A percentile compares a stretch with the other conserved stretches of the same genome.
Evolutionary conservation across 805 yeast species (phyloP).

Genomic region (Clavispora asparagi): DNA sequence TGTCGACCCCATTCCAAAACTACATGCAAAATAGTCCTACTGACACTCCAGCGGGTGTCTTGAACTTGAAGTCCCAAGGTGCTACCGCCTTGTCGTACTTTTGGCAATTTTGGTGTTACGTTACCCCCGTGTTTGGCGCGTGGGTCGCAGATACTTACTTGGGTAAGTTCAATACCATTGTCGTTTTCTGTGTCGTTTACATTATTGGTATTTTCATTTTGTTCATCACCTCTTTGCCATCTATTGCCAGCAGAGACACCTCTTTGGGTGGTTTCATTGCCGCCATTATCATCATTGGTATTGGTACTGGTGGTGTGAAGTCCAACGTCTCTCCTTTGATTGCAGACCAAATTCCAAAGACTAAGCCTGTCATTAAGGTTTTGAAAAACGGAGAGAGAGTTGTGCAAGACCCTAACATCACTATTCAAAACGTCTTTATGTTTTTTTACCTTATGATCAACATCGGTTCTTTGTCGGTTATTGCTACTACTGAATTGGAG

Average conservation of each 20-base stretch:
- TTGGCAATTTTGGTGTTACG: constrained; percentile 78
- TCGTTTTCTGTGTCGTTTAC: constrained; percentile 54
- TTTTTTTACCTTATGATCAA: constrained; percentile 73
- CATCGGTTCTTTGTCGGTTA: constrained; percentile 67
- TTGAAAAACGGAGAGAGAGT: constrained; percentile 38
- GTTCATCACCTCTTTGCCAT: constrained; percentile 66
- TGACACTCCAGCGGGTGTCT: constrained; percentile 45
- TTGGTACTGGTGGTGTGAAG: constrained; percentile 80
- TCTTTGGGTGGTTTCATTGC: constrained; percentile 61
- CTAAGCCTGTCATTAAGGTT: constrained; percentile 32
- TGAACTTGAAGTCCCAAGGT: constrained; percentile 53
- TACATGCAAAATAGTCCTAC: constrained; percentile 60
- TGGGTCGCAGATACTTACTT: constrained; percentile 67
- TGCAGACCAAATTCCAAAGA: constrained; percentile 47
- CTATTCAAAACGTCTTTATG: constrained; percentile 71
- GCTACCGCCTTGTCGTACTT: constrained; percentile 72
- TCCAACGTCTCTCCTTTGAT: constrained; percentile 70
- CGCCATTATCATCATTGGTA: constrained; percentile 57
- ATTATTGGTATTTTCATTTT: constrained; percentile 58
- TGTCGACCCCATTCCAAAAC: constrained; percentile 71
- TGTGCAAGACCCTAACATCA: constrained; percentile 56
- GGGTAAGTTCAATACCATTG: constrained; percentile 70
- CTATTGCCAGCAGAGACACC: constrained; percentile 42
- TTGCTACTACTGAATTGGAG: constrained; percentile 75
- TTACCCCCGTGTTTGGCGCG: constrained; percentile 76